These are phyloP conservation scores for Podospora bellae-mahoneyi DNA, from an alignment of 495 filamentous ascomycete genomes.

Conservation along the genomic window DNA sequence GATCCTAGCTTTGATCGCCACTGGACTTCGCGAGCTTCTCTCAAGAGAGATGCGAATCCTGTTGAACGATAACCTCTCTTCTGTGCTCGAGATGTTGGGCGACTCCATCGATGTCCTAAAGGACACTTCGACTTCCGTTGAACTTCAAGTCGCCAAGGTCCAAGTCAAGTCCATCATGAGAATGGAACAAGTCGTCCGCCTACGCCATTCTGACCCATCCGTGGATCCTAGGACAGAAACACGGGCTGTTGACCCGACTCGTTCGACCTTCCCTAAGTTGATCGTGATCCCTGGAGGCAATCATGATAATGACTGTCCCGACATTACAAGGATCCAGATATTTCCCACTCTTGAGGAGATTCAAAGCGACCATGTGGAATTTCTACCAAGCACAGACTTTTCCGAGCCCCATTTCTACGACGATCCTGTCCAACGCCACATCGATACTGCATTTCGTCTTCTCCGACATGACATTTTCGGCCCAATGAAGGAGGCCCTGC, in stretches of 20 bases:
- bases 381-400: slow-evolving; percentile 55
- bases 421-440: slow-evolving; percentile 47
- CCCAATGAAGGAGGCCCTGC: slow-evolving; percentile 56
- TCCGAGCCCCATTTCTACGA: slow-evolving; percentile 52
- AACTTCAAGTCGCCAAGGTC: background rate
- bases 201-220: background rate
- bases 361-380: slow-evolving; percentile 49
- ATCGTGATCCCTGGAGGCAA: slow-evolving; percentile 12
- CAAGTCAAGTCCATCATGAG: slow-evolving; percentile 1
- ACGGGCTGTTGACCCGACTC: background rate
- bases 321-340: slow-evolving; percentile 50
- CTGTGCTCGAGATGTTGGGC: background rate
- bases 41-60: slow-evolving; percentile 11
- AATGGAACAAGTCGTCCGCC: slow-evolving; percentile 5
- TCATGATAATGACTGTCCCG: slow-evolving; percentile 18
- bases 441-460: slow-evolving; percentile 70
- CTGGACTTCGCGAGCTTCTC: slow-evolving; percentile 10
- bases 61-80: slow-evolving; percentile 7
- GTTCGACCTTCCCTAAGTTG: slow-evolving; percentile 15
- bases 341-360: slow-evolving; percentile 65
- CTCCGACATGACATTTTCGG: slow-evolving; percentile 63
- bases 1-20: background rate
- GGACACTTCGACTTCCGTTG: background rate
- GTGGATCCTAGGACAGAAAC: too few species aligned
- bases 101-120: background rate